Base-by-base conservation (phyloP, 495 filamentous ascomycete species). In the Penicillium subrubescens region DNA sequence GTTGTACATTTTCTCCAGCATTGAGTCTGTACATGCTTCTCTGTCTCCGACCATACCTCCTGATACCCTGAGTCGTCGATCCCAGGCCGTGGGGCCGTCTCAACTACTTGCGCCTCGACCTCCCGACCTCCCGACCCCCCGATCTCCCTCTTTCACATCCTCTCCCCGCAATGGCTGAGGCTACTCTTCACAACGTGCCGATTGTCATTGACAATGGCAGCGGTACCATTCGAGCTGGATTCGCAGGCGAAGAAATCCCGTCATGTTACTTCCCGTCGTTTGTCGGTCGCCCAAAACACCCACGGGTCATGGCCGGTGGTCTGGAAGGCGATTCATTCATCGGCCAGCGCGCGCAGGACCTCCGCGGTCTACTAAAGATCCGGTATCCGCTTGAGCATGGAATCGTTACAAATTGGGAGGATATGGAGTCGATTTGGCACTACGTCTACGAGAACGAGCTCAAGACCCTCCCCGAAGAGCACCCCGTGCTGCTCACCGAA, bases 371-470 rank as follows among this genome's bases (percentile, higher is more conserved):
- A 63, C 82, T 99, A 68, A 98, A 97, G 82, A 93, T 99, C 71
- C 86, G 88, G 56, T 98, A 98, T 72, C 95, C 95, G 46, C 83
- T 99, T 60, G 96, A 97, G 76, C 95, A 99, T 76, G 95, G 95
- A 71, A 95, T 98, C 66, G 95, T 99, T 52, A 99, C 95, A 63
- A 94, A 99, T 78, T 99, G 95, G 95, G 95, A 98, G 71, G 95
- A 99, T 73, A 99, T 99, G 95, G 95, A 98, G 81, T 90, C 92
- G 77, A 99, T 99, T 78, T 99, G 95, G 95, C 90, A 93, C 75
- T 88, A 89, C 71, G 89, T 92, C 56, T 92, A 92, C 76, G 86
- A 87, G 62, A 90, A 90, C 72, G 90, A 91, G 67, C 77, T 99
- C 67, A 98, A 97, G 81, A 97, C 94, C 29, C 84, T 97, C 71